Evolutionary conservation across 1,139 yeast species (phyloP), one percentile per base, ranked within the genome.

Genomic region (Chernovozyma sophiae-reginae): DNA sequence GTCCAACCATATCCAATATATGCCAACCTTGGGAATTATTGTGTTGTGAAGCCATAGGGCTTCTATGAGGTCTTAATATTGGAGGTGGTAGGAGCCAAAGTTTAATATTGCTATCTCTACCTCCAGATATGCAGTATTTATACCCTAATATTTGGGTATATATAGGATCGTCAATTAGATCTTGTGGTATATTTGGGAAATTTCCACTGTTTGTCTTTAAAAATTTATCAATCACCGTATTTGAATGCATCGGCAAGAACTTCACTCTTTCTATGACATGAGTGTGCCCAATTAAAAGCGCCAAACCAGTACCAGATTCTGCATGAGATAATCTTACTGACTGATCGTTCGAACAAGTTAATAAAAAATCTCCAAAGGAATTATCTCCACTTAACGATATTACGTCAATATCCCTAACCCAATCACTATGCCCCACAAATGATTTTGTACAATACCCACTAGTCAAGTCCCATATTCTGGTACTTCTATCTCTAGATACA

Each of bases 281-380:
- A 16, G 74, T 74, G 58, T 90, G 97, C 0, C 95, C 95, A 20
- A 81, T 57, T 48, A 86, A 70, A 33, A 81, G 62, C 1, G 86
- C 76, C 14, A 82, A 59, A 3, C 89, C 89, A 3, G 80, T 80
- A 0, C 92, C 89, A 1, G 84, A 69, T 16, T 71, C 75, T 35
- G 79, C 76, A 44, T 75, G 74, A 1, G 86, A 74, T 25, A 89
- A 57, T 45, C 96, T 62, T 1, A 83, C 75, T 30, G 86, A 75
- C 40, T 84, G 87, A 58, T 89, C 97, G 46, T 83, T 85, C 7
- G 96, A 85, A 31, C 90, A 87, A 1, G 94, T 81, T 15, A 89
- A 46, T 2, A 87, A 47, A 48, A 73, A 84, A 38, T 79, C 83
- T 3, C 81, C 81, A 22, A 53, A 44, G 3, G 48, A 45, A 17